Percentiles rank a stretch among this genome's conserved stretches.
These are phyloP conservation scores for Starmerella bombicola DNA, from an alignment of 805 yeast genomes.

Conservation along the genomic window DNA sequence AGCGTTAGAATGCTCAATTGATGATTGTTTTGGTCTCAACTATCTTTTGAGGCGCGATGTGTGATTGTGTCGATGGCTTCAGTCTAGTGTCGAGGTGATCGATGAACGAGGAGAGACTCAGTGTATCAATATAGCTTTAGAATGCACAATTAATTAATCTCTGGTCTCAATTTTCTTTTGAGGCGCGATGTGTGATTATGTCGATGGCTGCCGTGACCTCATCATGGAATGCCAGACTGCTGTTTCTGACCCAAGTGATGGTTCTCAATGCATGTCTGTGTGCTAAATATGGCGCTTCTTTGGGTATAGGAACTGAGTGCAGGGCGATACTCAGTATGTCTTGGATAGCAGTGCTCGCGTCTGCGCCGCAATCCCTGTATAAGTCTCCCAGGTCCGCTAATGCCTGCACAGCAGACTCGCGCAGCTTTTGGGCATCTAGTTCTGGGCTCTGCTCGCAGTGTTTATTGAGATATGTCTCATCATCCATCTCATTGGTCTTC, in stretches of 20 bases:
- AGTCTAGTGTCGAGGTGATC: too few relatives aligned
- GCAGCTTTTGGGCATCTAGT: constrained; percentile 1
- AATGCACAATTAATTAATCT: too few relatives aligned
- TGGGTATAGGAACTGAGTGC: not conserved
- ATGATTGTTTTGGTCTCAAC: too few relatives aligned
- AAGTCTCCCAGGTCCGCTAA: constrained; percentile 6
- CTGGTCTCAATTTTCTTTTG: too few relatives aligned
- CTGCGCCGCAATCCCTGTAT: constrained; percentile 8
- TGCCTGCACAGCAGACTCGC: constrained; percentile 2
- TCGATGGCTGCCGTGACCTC: constrained; percentile 1
- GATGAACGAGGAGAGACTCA: too few relatives aligned
- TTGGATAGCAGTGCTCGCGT: not conserved
- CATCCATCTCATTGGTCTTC: not conserved
- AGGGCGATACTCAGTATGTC: constrained; percentile 1
- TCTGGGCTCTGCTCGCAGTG: not conserved
- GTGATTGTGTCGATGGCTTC: too few relatives aligned
- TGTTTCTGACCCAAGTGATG: not conserved
- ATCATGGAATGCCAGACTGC: not conserved
- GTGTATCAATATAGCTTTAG: too few relatives aligned
- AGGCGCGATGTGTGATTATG: too few relatives aligned
- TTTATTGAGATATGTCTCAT: not conserved
- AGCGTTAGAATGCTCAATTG: too few relatives aligned
- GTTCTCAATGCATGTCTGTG: constrained; percentile 10
- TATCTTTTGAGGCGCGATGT: too few relatives aligned
- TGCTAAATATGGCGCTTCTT: constrained; percentile 5